These are phyloP conservation scores for Psilocybe tampanensis DNA, from an alignment of 768 basidiomycete species.

Conservation along the genomic window DNA sequence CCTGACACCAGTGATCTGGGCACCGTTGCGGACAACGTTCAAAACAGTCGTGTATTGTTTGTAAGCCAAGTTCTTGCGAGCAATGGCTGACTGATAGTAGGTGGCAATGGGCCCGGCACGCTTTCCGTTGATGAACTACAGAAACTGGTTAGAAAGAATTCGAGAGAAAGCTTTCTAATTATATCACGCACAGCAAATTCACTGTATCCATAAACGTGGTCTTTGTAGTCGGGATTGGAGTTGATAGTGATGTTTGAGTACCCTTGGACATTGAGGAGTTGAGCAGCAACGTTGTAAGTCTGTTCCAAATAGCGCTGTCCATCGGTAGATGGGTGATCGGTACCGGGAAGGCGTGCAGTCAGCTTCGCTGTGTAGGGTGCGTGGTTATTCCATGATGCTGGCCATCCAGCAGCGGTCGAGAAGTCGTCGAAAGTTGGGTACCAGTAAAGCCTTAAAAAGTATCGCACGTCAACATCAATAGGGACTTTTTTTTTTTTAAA, in stretches of 20 bases:
- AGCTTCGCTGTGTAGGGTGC: slow-evolving; percentile 50
- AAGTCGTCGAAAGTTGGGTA: slow-evolving; percentile 55
- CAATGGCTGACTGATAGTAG: slow-evolving; percentile 58
- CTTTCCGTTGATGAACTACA: slow-evolving; percentile 45
- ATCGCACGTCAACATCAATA: too few species aligned
- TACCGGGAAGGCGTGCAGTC: slow-evolving; percentile 52
- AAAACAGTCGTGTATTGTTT: slow-evolving; percentile 49
- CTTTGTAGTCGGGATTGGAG: slow-evolving; percentile 54
- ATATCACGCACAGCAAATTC: slow-evolving; percentile 36
- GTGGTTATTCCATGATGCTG: slow-evolving; percentile 55
- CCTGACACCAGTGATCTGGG: slow-evolving; percentile 57
- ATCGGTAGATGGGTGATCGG: slow-evolving; percentile 61
- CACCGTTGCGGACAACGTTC: slow-evolving; percentile 58
- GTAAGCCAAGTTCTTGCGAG: slow-evolving; percentile 53
- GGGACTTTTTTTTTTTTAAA: not conserved
- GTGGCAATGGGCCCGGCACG: slow-evolving; percentile 61
- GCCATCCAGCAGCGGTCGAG: slow-evolving; percentile 52
- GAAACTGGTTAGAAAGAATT: not conserved
- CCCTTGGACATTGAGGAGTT: slow-evolving; percentile 49
- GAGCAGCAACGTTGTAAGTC: slow-evolving; percentile 42
- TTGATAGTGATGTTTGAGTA: slow-evolving; percentile 59
- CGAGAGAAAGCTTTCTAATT: not conserved
- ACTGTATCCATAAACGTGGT: slow-evolving; percentile 62
- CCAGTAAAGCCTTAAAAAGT: slow-evolving; percentile 64
- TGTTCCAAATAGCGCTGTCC: slow-evolving; percentile 60